Evolutionary conservation across 2,329 filamentous ascomycete species (phyloP).

Genomic region (Colletotrichum gigasporum): DNA sequence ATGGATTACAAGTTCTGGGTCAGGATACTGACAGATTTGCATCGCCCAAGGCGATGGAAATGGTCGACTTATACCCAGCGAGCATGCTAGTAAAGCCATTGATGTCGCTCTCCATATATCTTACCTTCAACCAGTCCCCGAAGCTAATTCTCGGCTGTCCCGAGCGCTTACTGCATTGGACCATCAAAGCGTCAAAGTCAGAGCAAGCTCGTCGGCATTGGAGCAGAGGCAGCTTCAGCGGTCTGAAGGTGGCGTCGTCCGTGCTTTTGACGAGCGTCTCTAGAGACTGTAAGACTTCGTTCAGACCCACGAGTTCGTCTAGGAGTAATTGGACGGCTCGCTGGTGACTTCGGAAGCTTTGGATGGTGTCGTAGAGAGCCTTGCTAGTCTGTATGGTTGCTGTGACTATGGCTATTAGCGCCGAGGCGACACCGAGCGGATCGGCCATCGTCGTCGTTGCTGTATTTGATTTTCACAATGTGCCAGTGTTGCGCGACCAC

Average conservation of each 20-base stretch:
- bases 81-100: conserved; percentile 7
- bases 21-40: neutral
- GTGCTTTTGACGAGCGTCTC: neutral
- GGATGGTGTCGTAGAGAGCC: too few species aligned
- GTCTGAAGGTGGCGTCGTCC: neutral
- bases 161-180: conserved; percentile 4
- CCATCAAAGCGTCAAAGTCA: neutral
- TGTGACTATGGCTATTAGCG: too few species aligned
- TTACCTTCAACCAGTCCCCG: conserved; percentile 9
- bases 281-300: neutral
- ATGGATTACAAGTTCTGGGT: neutral
- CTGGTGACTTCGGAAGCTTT: conserved; percentile 6
- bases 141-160: conserved; percentile 6
- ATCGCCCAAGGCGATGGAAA: neutral
- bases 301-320: neutral
- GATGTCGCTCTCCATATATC: conserved; percentile 18
- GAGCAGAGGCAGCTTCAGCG: conserved; percentile 1
- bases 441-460: too few species aligned
- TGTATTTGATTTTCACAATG: too few species aligned
- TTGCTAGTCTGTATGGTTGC: too few species aligned
- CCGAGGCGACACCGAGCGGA: too few species aligned
- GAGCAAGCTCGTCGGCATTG: neutral
- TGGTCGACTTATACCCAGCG: conserved; percentile 13
- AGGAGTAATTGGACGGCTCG: neutral
- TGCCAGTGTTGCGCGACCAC: too few species aligned